Percentiles rank a stretch among this genome's conserved stretches.
Conservation (phyloP, 305 asterid genomes). For the Nicotiana rustica region DNA sequence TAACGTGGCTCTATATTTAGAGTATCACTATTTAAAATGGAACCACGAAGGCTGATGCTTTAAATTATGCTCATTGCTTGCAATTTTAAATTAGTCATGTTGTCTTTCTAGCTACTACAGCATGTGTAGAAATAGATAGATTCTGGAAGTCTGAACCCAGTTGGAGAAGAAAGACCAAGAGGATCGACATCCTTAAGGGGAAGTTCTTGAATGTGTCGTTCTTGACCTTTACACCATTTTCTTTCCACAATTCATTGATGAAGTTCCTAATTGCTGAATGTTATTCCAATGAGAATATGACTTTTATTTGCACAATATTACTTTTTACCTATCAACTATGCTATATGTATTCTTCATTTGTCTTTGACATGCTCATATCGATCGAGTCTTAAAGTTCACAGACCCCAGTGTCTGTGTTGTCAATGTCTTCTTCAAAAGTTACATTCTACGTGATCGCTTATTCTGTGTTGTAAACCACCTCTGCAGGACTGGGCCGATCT, state of each 20-base stretch:
- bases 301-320: not conserved
- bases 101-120: not conserved
- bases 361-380: not conserved
- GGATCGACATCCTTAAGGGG: not conserved
- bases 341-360: conserved; percentile 18
- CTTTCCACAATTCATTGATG: not conserved
- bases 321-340: not conserved
- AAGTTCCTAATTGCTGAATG: conserved; percentile 4
- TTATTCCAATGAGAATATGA: not conserved
- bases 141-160: no score
- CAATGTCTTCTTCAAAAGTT: not conserved
- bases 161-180: no score
- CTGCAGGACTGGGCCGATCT: conserved; percentile 96
- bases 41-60: not conserved
- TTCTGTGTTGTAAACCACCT: not conserved
- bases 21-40: conserved; percentile 6
- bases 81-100: not conserved
- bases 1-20: conserved; percentile 35
- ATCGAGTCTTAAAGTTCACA: not conserved
- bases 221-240: not conserved
- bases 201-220: not conserved
- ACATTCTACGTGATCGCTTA: not conserved
- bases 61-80: conserved; percentile 20
- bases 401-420: not conserved
- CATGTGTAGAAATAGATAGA: not conserved